These are phyloP conservation scores for Beauveria scarabaeidicola DNA, from an alignment of 2,329 filamentous ascomycete genomes.

Conservation along the genomic window DNA sequence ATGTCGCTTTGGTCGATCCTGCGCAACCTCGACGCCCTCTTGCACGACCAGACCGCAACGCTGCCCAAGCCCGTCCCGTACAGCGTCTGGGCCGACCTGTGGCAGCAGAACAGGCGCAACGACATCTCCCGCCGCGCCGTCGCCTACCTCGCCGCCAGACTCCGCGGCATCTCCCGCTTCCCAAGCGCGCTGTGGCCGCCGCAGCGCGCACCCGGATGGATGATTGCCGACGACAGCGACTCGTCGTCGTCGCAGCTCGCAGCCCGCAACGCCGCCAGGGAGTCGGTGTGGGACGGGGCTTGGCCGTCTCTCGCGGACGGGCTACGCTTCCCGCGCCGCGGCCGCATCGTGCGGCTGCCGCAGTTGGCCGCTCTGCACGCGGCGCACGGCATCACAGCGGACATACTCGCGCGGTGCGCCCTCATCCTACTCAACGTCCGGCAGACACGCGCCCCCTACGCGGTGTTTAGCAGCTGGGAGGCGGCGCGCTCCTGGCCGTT, in stretches of 20 bases:
- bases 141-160: conserved; percentile 21
- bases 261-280: background rate
- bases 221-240: conserved; percentile 23
- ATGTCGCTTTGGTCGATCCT: conserved; percentile 25
- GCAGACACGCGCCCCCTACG: conserved; percentile 23
- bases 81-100: conserved; percentile 24
- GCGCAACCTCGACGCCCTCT: conserved; percentile 24
- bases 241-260: conserved; percentile 14
- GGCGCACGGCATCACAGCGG: conserved; percentile 17
- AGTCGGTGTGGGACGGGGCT: conserved; percentile 17
- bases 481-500: conserved; percentile 30
- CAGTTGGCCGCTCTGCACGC: conserved; percentile 18
- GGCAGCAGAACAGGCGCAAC: conserved; percentile 22
- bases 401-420: conserved; percentile 24
- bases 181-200: conserved; percentile 24
- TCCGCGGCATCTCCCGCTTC: conserved; percentile 28
- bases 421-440: conserved; percentile 26
- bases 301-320: conserved; percentile 23
- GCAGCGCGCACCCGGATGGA: conserved; percentile 25
- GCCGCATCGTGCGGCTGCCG: conserved; percentile 21
- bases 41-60: conserved; percentile 14
- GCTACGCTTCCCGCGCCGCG: conserved; percentile 24
- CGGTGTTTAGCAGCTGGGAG: conserved; percentile 28
- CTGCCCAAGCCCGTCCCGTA: conserved; percentile 21
- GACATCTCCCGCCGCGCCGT: conserved; percentile 21